Evolutionary conservation across 2,329 filamentous ascomycete genomes (phyloP), one percentile per base, ranked within the genome.

Genomic region (Fusarium sp.): DNA sequence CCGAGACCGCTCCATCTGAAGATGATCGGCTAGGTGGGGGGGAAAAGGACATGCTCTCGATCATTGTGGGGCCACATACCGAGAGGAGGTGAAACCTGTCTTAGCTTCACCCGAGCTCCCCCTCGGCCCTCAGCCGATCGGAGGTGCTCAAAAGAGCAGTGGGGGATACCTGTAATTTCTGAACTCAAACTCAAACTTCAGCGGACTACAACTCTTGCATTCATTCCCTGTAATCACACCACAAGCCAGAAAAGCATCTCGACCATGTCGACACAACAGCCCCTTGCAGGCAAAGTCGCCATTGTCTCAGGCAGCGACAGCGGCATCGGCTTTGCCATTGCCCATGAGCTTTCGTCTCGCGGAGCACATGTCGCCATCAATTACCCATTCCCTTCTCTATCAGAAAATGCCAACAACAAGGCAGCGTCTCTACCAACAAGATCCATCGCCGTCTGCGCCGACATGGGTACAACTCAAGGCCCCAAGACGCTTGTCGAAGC

Each of bases 401-500:
- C 44, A 10, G 56, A 59, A n/a, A n/a, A 7, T 18, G 56, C 33
- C 42, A 59, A 39, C 83, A 27, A 15, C 0, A 52, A 52, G 31
- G 48, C 48, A 1, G 31, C 18, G 0, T 21, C 31, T 11, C 18
- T 52, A 0, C 23, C 48, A 12, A 52, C 18, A 3, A 37, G 0
- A 12, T 35, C 1, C 31, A 52, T 52, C 14, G 42, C 56, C 5
- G 25, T 59, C 1, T 51, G 56, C 5, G 56, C 56, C 12, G 44
- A 59, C 3, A 59, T 59, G 33, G n/a, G 42, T 10, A 51, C 33
- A 14, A 29, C 21, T 4, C 23, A 31, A 7, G 44, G 56, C 3
- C 48, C 56, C 2, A 51, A 51, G 4, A 25, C 15, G 2, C 25
- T 59, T 10, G 33, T 51, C 3, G 44, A 59, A 0, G 44, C 12